Evolutionary conservation across 2,329 filamentous ascomycete genomes (phyloP).

Genomic region (Arachnomyces sp.): DNA sequence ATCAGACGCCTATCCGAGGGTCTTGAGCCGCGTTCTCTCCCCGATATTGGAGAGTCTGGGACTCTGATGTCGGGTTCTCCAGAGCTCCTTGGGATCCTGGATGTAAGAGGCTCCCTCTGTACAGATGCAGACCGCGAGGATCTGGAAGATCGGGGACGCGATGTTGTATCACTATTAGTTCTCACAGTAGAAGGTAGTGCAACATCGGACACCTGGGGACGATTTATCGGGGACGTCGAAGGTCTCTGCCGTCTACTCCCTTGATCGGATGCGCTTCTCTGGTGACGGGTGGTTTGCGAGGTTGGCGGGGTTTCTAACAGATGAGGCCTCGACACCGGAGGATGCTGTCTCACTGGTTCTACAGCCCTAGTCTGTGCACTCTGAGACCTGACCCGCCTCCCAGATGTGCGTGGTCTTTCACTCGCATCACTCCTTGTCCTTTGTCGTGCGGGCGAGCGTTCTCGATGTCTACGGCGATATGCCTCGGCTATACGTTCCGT

Average conservation of each 20-base stretch:
- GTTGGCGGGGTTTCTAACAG: constrained; percentile 24
- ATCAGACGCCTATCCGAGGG: too few species aligned
- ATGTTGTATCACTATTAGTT: constrained; percentile 30
- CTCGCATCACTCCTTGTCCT: constrained; percentile 13
- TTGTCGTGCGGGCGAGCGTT: constrained; percentile 19
- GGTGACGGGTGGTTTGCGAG: constrained; percentile 19
- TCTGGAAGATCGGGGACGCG: constrained; percentile 19
- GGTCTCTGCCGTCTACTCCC: constrained; percentile 22
- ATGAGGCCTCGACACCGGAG: constrained; percentile 21
- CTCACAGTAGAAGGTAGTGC: constrained; percentile 24
- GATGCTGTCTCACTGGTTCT: too few species aligned
- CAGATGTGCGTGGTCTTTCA: constrained; percentile 28
- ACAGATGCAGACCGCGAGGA: too few species aligned
- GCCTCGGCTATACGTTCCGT: constrained; percentile 85
- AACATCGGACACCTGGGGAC: constrained; percentile 28
- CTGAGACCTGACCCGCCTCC: neutral
- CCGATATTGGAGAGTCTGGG: constrained; percentile 9
- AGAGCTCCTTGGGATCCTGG: too few species aligned
- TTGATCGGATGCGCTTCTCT: constrained; percentile 30
- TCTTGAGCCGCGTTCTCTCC: too few species aligned
- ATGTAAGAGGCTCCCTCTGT: too few species aligned
- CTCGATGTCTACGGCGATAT: constrained; percentile 62
- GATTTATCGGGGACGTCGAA: constrained; percentile 25
- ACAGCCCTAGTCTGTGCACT: too few species aligned
- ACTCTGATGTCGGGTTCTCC: too few species aligned